Base-by-base conservation (phyloP, 139 green algal species). In the Coccomyxa sp. region DNA sequence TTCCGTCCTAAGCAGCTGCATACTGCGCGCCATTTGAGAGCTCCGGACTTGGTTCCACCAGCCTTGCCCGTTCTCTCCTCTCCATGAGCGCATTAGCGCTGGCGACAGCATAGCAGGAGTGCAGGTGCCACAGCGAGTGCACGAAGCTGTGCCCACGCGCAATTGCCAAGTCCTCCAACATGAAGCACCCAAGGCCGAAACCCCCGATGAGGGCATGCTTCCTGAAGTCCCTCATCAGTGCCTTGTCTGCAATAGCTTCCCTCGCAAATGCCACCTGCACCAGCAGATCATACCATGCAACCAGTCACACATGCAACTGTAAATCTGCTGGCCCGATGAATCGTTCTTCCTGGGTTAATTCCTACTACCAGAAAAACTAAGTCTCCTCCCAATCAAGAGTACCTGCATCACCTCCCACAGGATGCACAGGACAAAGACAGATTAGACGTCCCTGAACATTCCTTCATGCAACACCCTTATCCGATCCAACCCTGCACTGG, bases 121-220 rank as follows among this genome's bases (percentile, higher is more conserved):
- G 45, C 14, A 59, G 79, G 63, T 87, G 84, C 84, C 84, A 87
- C 38, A 80, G 23, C 27, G 80, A 66, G 68, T 87, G 84, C 45
- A 85, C 84, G 57, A 82, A 82, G 12, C 25, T 18, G 11, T 76
- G 28, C 11, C 80, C 60, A 30, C 66, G 76, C 63, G 58, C 10
- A 18, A 85, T 80, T 13, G 80, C 84, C 25, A 74, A 14, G 28
- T 84, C 77, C 71, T 87, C 84, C 27, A 84, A 45, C 27, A n/a
- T 63, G 80, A 84, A 87, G 76, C 80, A 84, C 0, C 71, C 63
- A n/a, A 84, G 27, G 0, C 84, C 84, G 32, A 77, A n/a, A 16
- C 38, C 80, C 13, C 66, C 32, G 17, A 32, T 71, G 27, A 58
- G 27, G 23, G 38, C 84, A 38, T 84, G 80, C 13, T 71, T 31